These are phyloP conservation scores for Hamamelis virginiana DNA, from an alignment of 164 flowering plant genomes.

Conservation along the genomic window DNA sequence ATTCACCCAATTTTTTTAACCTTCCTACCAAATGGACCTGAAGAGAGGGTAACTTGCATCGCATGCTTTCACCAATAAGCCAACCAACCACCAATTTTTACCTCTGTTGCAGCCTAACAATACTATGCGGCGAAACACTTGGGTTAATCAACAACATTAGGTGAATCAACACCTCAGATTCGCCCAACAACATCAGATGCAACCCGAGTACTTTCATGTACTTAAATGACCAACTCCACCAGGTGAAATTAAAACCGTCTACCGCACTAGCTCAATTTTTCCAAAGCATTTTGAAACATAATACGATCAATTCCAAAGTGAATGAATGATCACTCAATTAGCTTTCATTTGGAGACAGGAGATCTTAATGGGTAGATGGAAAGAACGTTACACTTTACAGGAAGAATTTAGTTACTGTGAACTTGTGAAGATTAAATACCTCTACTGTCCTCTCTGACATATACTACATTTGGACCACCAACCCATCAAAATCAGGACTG, in stretches of 20 bases:
- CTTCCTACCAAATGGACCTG: too few species aligned
- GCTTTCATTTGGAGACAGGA: neutral
- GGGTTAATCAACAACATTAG: too few species aligned
- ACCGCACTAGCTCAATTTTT: neutral
- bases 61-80: neutral
- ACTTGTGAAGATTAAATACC: conserved; percentile 13
- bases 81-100: neutral
- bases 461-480: conserved; percentile 29
- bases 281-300: too few species aligned
- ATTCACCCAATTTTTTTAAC: too few species aligned
- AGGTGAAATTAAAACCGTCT: neutral
- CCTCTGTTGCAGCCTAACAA: neutral
- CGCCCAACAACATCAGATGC: neutral
- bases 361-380: neutral
- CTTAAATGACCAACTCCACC: neutral
- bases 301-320: too few species aligned
- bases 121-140: neutral
- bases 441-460: conserved; percentile 17
- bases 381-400: conserved; percentile 7
- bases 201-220: neutral
- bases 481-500: conserved; percentile 20
- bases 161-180: too few species aligned
- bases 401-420: conserved; percentile 9
- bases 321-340: neutral
- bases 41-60: too few species aligned